These are phyloP conservation scores for Plicaturopsis crispa DNA, from an alignment of 768 basidiomycete species.

Conservation along the genomic window DNA sequence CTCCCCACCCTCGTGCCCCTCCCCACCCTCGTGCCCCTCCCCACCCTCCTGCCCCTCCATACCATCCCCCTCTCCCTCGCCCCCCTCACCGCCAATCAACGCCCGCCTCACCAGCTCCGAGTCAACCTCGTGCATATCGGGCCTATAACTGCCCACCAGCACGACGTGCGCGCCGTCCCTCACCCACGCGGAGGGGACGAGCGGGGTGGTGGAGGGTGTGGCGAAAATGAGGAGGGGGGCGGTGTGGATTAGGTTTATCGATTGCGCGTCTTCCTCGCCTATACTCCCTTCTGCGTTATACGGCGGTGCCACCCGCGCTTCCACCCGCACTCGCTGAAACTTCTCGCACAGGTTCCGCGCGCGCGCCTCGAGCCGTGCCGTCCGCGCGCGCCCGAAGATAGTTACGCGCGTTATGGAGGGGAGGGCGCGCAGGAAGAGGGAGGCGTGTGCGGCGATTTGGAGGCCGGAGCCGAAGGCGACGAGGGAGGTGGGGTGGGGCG, in stretches of 20 bases:
- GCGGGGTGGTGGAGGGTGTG: conserved; percentile 60
- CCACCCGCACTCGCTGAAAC: too few relatives aligned
- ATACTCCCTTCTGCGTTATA: too few relatives aligned
- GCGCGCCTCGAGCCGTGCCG: conserved; percentile 34
- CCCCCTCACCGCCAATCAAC: conserved; percentile 4
- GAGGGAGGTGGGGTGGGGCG: conserved; percentile 31
- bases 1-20: too few relatives aligned
- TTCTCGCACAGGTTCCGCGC: too few relatives aligned
- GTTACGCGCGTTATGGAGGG: conserved; percentile 40
- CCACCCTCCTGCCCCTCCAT: too few relatives aligned
- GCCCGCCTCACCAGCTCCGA: conserved; percentile 47
- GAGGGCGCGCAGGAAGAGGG: conserved; percentile 52
- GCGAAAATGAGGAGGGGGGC: conserved; percentile 68
- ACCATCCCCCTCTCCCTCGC: neutral
- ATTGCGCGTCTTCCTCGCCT: conserved; percentile 7
- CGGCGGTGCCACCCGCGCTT: too few relatives aligned
- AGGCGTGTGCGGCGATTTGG: conserved; percentile 60
- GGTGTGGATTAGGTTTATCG: conserved; percentile 24
- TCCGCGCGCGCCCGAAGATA: conserved; percentile 57
- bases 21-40: too few relatives aligned
- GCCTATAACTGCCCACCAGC: conserved; percentile 77
- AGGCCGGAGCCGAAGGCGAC: conserved; percentile 70
- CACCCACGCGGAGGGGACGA: conserved; percentile 66
- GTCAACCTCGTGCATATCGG: conserved; percentile 75
- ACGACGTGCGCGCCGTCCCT: conserved; percentile 59